Base-by-base conservation (phyloP, 768 basidiomycete species). In the Leccinum subgranulosum region DNA sequence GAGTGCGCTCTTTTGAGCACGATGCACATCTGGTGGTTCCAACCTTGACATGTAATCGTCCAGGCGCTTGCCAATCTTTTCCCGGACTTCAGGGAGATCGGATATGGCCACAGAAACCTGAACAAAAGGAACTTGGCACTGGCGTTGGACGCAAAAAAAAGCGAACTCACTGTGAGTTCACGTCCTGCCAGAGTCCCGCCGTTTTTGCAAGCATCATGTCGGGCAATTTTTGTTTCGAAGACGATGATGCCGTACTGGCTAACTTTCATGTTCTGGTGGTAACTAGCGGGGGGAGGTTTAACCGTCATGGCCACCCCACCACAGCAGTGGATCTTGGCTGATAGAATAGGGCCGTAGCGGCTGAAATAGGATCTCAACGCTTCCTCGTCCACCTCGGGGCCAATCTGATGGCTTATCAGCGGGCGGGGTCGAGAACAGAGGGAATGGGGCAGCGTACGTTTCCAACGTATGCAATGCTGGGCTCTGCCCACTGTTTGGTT, bases 171-270 rank as follows among this genome's bases (percentile, higher is more conserved):
- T 27, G 77, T 67, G 17, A 84, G 66, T 47, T 67, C 53, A 51
- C 66, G 69, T 10, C 75, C 79, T 8, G 70, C 65, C 29, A 86
- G 65, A 6, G 58, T 64, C 0, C 76, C 77, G 53, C 77, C 71
- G 25, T 79, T 63, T 11, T 60, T 56, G 51, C 84, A 65, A 12
- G 85, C 86, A 47, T 63, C 72, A 23, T 57, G 61, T 3, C 77
- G 78, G 34, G 76, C 76, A 6, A 53, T 48, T 29, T 71, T 60
- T 17, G 75, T 68, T 0, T 50, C 63, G 60, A 85, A 86, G 19
- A 76, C 68, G 6, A 87, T 60, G 6, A 77, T 76, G 21, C 82
- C 86, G 60, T 86, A 87, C 60, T 77, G 78, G 17, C 74, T 73
- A 59, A 78, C 69, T 12, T 63, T 73, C 55, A 74, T 69, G 23